Evolutionary conservation across 78 protist genomes (phyloP).

Genomic region (Polysphondylium violaceum): DNA sequence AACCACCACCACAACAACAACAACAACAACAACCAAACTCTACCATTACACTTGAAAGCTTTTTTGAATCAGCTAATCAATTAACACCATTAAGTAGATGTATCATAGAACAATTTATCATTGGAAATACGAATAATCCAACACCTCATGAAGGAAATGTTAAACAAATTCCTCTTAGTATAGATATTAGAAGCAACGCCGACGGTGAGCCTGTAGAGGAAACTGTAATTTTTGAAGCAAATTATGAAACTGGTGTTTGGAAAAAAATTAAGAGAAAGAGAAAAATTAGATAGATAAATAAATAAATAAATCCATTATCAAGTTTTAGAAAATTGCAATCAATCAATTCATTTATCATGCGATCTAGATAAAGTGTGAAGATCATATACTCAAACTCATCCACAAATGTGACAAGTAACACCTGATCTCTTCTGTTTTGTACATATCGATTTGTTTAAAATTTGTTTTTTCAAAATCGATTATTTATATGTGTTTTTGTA

Average conservation of each 20-base stretch:
- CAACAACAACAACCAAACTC: neutral
- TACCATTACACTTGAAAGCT: neutral
- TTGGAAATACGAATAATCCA: neutral
- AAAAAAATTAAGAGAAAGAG: conserved; percentile 1
- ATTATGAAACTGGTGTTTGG: conserved; percentile 17
- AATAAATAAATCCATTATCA: too few species aligned
- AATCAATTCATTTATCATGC: too few species aligned
- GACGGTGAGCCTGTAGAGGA: neutral
- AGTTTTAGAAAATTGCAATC: too few species aligned
- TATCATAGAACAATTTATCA: conserved; percentile 14
- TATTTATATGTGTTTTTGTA: too few species aligned
- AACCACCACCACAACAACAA: neutral
- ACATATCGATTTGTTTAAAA: too few species aligned
- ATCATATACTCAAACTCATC: too few species aligned
- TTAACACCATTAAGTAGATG: conserved; percentile 19
- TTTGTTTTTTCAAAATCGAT: too few species aligned
- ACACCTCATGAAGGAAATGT: conserved; percentile 39
- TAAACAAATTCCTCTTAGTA: conserved; percentile 23
- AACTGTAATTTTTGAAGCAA: conserved; percentile 40
- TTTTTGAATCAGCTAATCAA: conserved; percentile 18
- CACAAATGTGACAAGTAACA: too few species aligned
- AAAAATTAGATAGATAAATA: conserved; percentile 14
- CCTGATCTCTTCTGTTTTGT: too few species aligned
- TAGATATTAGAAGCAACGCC: conserved; percentile 1
- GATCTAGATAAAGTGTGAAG: too few species aligned